Evolutionary conservation across 306 rosid genomes (phyloP), one percentile per base, ranked within the genome.

Genomic region (Pyrus pyrifolia): DNA sequence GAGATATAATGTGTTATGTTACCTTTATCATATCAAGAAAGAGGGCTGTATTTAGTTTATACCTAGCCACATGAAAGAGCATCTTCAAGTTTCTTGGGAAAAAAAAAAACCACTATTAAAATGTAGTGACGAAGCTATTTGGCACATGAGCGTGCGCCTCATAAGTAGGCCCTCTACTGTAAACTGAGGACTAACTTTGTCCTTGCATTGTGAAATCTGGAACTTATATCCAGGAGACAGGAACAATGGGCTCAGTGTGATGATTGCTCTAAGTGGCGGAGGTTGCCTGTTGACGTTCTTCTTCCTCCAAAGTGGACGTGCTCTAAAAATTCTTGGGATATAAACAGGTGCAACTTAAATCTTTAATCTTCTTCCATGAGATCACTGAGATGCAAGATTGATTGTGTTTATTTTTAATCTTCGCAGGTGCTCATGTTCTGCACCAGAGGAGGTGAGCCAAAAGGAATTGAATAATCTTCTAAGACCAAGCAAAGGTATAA

Each of bases 261-360:
- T 75, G 91, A 91, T 71, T 95, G 99, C 87, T 90, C 88, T 51
- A 95, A 95, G 85, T 95, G 99, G 99, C 85, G 99, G 81, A 92
- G 81, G 78, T 85, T 95, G 61, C 99, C 99, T 0, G 80, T 88
- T 0, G 91, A 92, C 62, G 88, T 81, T 78, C 96, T 95, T 87
- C 97, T 95, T 62, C 99, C 99, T 84, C 90, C 97, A 67, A 92
- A 90, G 84, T 95, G 99, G 99, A 83, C 88, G 33, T 95, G 97
- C 82, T 87, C 87, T 3, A 92, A 91, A 69, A 95, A 92, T 82
- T 86, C 74, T 73, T 95, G 97, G 97, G 97, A 92, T 86, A 76
- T 87, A 70, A 88, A 80, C 92, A 90, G 97, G 97, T 92, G 71
- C 78, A 60, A 58, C 68, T 30, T 42, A 62, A 30, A 82, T 68